Evolutionary conservation across 192 early-diverging fungal species (phyloP).

Genomic region (Diversispora epigaea): DNA sequence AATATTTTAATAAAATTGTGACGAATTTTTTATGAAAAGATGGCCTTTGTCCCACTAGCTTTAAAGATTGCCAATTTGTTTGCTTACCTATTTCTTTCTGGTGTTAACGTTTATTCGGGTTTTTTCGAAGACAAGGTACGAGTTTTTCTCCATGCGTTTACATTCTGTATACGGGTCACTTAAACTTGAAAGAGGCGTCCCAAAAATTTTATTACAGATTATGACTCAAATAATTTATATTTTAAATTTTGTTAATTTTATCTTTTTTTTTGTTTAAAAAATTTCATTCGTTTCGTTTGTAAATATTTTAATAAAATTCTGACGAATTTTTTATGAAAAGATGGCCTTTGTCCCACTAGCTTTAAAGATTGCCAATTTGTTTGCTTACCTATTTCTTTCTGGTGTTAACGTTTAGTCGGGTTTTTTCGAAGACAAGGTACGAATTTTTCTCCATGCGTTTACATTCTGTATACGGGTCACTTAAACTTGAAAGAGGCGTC

Average conservation of each 20-base stretch:
- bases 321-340: background rate
- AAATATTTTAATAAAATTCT: background rate
- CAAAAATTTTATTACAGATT: no score
- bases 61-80: constrained; percentile 4
- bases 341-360: background rate
- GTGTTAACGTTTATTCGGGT: background rate
- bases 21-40: background rate
- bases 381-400: constrained; percentile 1
- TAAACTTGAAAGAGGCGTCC: no score
- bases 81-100: background rate
- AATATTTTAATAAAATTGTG: background rate
- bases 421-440: background rate
- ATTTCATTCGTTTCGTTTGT: background rate
- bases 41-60: background rate
- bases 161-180: no score
- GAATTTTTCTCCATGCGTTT: no score
- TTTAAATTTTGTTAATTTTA: background rate
- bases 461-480: no score
- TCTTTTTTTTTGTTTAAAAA: background rate
- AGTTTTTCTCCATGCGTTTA: no score
- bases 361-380: constrained; percentile 1
- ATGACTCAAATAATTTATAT: no score
- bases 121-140: background rate
- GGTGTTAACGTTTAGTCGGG: background rate
- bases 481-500: no score